Evolutionary conservation across 805 yeast species (phyloP), one percentile per base, ranked within the genome.

Genomic region (Monosporozyma servazzii): DNA sequence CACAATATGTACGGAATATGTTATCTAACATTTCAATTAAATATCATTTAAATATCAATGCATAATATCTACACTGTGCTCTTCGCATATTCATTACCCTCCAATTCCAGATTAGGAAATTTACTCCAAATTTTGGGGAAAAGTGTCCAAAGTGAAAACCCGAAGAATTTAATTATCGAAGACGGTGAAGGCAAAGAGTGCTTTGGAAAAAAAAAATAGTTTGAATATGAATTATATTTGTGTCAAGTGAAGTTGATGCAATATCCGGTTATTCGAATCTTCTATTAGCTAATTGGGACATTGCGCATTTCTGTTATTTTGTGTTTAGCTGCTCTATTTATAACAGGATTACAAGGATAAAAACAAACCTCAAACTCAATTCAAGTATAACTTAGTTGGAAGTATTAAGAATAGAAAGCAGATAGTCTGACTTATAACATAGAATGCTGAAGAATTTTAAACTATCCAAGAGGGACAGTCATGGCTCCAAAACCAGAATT

Each of bases 361-460:
- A 18, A 9, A 20, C 23, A 30, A 17, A 27, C 36, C 30, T 45
- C 27, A 45, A 17, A 29, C 17, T 27, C 8, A 8, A 39, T 20
- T 10, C 9, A 18, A 18, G 20, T 17, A 10, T 20, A 20, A 13
- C n/a, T 15, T n/a, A 33, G n/a, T 33, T 15, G 18, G 15, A 13
- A 33, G 13, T 33, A n/a, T 31, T 20, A 18, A 20, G 27, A 30
- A 20, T 20, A 15, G 11, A n/a, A 45, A 27, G 17, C 23, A 25
- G 15, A 27, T 11, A 23, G 10, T 9, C 27, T 2, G 23, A 37
- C 5, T 8, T 37, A n/a, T 21, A 5, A 41, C 15, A 21, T 15
- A 11, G 4, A 13, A 61, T 62, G 65, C 50, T 63, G 36, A 60
- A 66, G 59, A 62, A 63, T 39, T 63, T 68, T 51, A 66, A 63